A percentile compares a stretch with the other conserved stretches of the same genome.
Conservation (phyloP, 1,284 basidiomycete genomes). For the Ceratobasidium sp. region DNA sequence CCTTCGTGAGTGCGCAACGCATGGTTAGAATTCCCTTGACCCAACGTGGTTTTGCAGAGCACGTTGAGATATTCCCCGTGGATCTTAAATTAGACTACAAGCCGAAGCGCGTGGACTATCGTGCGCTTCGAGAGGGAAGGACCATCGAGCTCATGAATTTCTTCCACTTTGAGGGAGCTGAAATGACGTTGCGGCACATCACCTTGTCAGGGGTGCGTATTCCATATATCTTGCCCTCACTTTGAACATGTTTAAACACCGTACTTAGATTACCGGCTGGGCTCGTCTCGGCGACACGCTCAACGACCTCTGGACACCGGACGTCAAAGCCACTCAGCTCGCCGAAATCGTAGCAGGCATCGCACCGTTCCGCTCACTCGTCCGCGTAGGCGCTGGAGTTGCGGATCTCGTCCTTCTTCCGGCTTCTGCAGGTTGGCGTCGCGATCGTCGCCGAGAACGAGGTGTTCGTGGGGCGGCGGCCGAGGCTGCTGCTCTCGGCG, state of each 20-base stretch:
- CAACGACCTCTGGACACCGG: conserved; percentile 98
- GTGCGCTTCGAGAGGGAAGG: conserved; percentile 88
- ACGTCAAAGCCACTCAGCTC: conserved; percentile 98
- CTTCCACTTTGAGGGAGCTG: conserved; percentile 98
- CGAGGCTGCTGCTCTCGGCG: conserved; percentile 96
- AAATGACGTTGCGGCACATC: conserved; percentile 96
- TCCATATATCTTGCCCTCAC: background rate
- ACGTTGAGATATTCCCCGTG: conserved; percentile 89
- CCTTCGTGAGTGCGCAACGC: conserved; percentile 67
- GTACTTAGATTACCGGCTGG: conserved; percentile 84
- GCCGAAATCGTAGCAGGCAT: conserved; percentile 98
- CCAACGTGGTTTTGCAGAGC: conserved; percentile 62
- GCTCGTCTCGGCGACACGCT: conserved; percentile 86
- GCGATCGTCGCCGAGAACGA: conserved; percentile 91
- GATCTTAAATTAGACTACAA: conserved; percentile 98
- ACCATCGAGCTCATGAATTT: conserved; percentile 99
- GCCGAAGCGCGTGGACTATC: conserved; percentile 94
- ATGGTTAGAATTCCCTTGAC: background rate
- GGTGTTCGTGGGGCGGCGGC: conserved; percentile 93
- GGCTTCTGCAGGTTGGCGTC: conserved; percentile 92
- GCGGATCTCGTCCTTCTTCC: conserved; percentile 95
- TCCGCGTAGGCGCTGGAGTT: conserved; percentile 96
- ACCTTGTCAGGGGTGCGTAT: conserved; percentile 85
- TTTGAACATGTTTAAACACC: background rate
- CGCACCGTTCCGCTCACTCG: conserved; percentile 91